Conservation (phyloP, 495 filamentous ascomycete species). For the Penicillium herquei region DNA sequence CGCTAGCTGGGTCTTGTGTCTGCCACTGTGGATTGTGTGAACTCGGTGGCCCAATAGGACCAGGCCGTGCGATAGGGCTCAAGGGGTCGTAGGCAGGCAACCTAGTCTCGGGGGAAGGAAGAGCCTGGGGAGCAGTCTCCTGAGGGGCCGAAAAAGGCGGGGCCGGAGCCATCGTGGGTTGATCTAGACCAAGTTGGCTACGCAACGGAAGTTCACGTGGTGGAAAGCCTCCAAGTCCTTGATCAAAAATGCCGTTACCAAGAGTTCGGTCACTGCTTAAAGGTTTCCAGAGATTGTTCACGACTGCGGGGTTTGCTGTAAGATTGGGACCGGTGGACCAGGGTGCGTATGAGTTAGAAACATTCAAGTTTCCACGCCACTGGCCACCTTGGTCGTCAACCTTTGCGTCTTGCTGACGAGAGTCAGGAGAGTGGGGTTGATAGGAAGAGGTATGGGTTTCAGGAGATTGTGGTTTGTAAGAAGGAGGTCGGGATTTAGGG, state of each 20-base stretch:
- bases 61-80: slow-evolving; percentile 41
- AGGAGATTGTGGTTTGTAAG: slow-evolving; percentile 1
- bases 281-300: slow-evolving; percentile 74
- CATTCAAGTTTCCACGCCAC: slow-evolving; percentile 39
- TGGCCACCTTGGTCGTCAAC: slow-evolving; percentile 36
- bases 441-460: slow-evolving; percentile 17
- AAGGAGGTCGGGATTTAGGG: slow-evolving; percentile 17
- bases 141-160: slow-evolving; percentile 34
- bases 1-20: slow-evolving; percentile 25
- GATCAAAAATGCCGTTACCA: slow-evolving; percentile 78
- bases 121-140: slow-evolving; percentile 30
- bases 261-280: slow-evolving; percentile 65
- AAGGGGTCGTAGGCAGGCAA: slow-evolving; percentile 37
- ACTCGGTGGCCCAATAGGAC: slow-evolving; percentile 53
- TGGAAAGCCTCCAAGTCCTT: slow-evolving; percentile 52
- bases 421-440: background rate
- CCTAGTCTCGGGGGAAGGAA: slow-evolving; percentile 38
- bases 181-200: slow-evolving; percentile 38
- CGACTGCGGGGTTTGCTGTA: slow-evolving; percentile 32
- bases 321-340: slow-evolving; percentile 42
- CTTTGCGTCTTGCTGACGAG: slow-evolving; percentile 19
- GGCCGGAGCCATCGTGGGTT: slow-evolving; percentile 28
- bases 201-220: slow-evolving; percentile 39
- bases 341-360: slow-evolving; percentile 35
- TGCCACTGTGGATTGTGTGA: slow-evolving; percentile 39